These are phyloP conservation scores for Bathelium albidoporum DNA, from an alignment of 495 filamentous ascomycete species.

Conservation along the genomic window DNA sequence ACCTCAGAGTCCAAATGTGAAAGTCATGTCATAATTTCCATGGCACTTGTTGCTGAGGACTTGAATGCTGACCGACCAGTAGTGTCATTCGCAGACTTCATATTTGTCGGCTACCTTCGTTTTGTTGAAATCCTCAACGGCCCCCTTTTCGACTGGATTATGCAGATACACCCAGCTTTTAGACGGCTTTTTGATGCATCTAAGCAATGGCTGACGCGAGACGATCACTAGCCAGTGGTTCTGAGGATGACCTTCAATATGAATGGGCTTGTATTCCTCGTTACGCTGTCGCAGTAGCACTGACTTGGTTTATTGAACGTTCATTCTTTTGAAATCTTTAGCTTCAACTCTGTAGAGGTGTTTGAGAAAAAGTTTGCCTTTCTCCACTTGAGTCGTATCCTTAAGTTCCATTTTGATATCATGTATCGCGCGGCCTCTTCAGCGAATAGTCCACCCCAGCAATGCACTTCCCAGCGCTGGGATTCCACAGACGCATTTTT, in stretches of 20 bases:
- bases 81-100: conserved; percentile 16
- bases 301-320: no score
- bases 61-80: conserved; percentile 7
- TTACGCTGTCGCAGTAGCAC: no score
- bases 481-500: no score
- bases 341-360: background rate
- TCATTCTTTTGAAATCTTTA: background rate
- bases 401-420: background rate
- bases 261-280: no score
- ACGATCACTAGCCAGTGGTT: background rate
- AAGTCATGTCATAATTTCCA: conserved; percentile 5
- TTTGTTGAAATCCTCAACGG: background rate
- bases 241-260: no score
- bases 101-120: background rate
- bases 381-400: background rate
- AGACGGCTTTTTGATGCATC: background rate
- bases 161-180: background rate
- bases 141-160: background rate
- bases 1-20: no score
- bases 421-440: background rate
- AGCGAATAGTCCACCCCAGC: background rate
- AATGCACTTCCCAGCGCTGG: no score
- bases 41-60: conserved; percentile 11
- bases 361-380: background rate
- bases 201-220: background rate